phyloP scores from a whole-genome alignment of 2,329 filamentous ascomycete genomes.

The Trichoderma oligosporum region DNA sequence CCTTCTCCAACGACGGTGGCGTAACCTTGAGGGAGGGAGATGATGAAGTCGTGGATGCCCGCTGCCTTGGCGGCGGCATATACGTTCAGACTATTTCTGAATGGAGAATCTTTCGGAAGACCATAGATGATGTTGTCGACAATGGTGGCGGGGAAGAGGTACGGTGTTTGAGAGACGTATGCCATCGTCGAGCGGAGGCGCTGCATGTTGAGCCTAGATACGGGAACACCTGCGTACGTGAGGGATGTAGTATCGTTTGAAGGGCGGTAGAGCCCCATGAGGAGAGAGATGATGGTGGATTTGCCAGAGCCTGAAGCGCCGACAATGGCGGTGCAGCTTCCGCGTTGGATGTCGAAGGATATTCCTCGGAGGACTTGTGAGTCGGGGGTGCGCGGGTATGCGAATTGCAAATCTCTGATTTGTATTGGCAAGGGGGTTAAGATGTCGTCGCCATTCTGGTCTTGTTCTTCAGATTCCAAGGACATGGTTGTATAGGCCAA shows the following conservation, averaged over 20 bases:
- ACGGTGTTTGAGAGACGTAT: conserved; percentile 67
- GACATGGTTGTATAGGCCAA: conserved; percentile 65
- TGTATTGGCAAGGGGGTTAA: conserved; percentile 43
- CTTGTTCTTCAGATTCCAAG: conserved; percentile 52
- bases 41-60: conserved; percentile 73
- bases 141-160: conserved; percentile 68
- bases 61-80: conserved; percentile 52
- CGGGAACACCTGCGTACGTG: conserved; percentile 56
- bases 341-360: conserved; percentile 59
- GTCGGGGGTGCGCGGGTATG: conserved; percentile 59
- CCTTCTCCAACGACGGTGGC: conserved; percentile 73
- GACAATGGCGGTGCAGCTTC: conserved; percentile 72
- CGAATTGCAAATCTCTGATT: conserved; percentile 58
- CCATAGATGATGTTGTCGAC: conserved; percentile 71
- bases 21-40: conserved; percentile 57
- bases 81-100: conserved; percentile 45
- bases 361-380: conserved; percentile 58
- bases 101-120: conserved; percentile 51
- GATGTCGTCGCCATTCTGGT: conserved; percentile 39
- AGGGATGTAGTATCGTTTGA: conserved; percentile 37
- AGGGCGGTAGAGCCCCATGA: conserved; percentile 66
- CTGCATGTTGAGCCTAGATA: conserved; percentile 55
- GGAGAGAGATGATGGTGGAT: conserved; percentile 71
- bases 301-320: conserved; percentile 88
- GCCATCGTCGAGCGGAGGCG: conserved; percentile 59